Percentiles rank a stretch among this genome's conserved stretches.
phyloP scores from a whole-genome alignment of 306 rosid species.

The Gastrolobium bilobum region DNA sequence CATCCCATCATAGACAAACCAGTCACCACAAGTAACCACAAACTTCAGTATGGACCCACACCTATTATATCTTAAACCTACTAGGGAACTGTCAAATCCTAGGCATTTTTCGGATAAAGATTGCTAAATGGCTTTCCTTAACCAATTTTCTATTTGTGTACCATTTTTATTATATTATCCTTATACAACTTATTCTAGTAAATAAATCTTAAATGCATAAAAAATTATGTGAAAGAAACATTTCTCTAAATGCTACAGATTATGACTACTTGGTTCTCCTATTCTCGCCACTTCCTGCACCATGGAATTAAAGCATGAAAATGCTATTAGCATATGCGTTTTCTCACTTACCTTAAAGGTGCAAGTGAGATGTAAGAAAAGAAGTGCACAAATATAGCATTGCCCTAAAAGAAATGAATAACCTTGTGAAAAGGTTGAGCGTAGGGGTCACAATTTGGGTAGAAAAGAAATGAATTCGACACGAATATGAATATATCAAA shows the following conservation, averaged over 20 bases:
- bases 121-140: neutral
- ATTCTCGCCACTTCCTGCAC: neutral
- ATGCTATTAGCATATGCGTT: neutral
- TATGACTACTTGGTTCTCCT: constrained; percentile 25
- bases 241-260: neutral
- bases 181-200: no score
- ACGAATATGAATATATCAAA: no score
- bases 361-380: neutral
- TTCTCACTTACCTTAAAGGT: constrained; percentile 3
- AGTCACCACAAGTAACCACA: constrained; percentile 19
- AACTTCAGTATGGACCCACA: constrained; percentile 45
- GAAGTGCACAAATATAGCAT: neutral
- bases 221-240: constrained; percentile 1
- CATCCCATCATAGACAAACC: constrained; percentile 27
- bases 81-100: constrained; percentile 37
- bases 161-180: neutral
- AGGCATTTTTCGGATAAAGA: neutral
- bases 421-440: neutral
- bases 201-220: neutral
- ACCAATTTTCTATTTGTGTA: neutral
- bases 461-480: no score
- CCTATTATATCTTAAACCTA: constrained; percentile 19
- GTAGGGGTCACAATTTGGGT: no score
- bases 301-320: neutral
- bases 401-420: neutral